Evolutionary conservation across 2,329 filamentous ascomycete genomes (phyloP), one percentile per base, ranked within the genome.

Genomic region (Albophoma yamanashiensis): DNA sequence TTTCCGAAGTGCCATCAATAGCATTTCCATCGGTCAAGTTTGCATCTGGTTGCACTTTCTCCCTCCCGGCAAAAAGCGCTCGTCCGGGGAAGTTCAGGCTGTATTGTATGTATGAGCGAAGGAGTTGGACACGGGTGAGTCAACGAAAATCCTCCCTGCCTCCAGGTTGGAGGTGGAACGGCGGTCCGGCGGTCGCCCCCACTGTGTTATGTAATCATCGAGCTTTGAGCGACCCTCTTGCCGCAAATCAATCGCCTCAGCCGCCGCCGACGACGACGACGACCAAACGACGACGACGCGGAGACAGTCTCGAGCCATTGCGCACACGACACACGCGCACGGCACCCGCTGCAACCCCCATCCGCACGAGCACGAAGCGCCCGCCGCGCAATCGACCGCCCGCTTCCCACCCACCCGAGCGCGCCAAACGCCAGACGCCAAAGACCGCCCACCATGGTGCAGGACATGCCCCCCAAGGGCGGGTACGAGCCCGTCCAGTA

Each of bases 401-500:
- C 11, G 25, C 25, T 42, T 42, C 15, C n/a, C 20, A 12, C n/a
- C 42, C 43, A 1, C 8, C 17, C 47, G 27, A 20, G 15, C 47
- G 27, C 47, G 25, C 9, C 50, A 31, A 38, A 12, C n/a, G 39
- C 9, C 50, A 31, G 31, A 12, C n/a, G 39, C 40, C 40, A n/a
- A 11, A 38, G 22, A 31, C 36, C 60, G 71, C 70, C 75, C 81
- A 87, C 66, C 72, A 97, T 97, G 93, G 87, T 89, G 81, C 92
- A 97, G 84, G 94, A 99, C 82, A 91, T 99, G 86, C 94, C 94
- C 80, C 94, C 94, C 69, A 76, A 78, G 72, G 94, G 93, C 81
- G 94, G 94, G 82, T 99, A 99, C 78, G 89, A 87, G 76, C 88
- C 93, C 76, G 89, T 99, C 67, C 94, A 99, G 79, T 99, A 97